Conservation (phyloP, 371 early-diverging fungal species). For the Circinella umbellata region DNA sequence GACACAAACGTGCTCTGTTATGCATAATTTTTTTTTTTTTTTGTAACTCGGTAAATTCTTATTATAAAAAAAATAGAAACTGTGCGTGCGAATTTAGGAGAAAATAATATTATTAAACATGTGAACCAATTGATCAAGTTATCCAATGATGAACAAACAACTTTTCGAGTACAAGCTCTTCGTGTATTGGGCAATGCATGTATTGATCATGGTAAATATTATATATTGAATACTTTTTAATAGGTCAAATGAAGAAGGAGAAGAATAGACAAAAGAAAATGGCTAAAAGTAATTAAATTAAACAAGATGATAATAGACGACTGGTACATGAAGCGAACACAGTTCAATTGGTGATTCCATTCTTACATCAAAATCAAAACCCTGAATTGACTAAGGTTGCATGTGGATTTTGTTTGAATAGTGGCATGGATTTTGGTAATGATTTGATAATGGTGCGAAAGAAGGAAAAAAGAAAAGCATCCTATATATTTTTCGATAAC, state of each 20-base stretch:
- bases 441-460: background rate
- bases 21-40: background rate
- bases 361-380: slow-evolving; percentile 41
- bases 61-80: slow-evolving; percentile 32
- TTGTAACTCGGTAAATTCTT: background rate
- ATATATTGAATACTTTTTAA: no score
- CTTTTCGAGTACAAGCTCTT: slow-evolving; percentile 63
- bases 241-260: background rate
- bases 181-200: slow-evolving; percentile 80
- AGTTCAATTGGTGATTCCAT: slow-evolving; percentile 47
- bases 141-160: slow-evolving; percentile 28
- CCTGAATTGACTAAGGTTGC: slow-evolving; percentile 57
- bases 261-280: background rate
- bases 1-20: background rate
- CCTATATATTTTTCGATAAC: no score
- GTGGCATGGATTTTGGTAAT: slow-evolving; percentile 79
- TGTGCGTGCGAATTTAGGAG: slow-evolving; percentile 54
- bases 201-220: slow-evolving; percentile 72
- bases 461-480: no score
- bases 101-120: slow-evolving; percentile 39
- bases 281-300: no score
- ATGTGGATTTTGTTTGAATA: slow-evolving; percentile 75
- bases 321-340: slow-evolving; percentile 58
- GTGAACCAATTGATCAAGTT: slow-evolving; percentile 37
- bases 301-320: slow-evolving; percentile 69